A percentile compares a stretch with the other conserved stretches of the same genome.
phyloP scores from a whole-genome alignment of 2,329 filamentous ascomycete genomes.

The Aspergillus nomiae region DNA sequence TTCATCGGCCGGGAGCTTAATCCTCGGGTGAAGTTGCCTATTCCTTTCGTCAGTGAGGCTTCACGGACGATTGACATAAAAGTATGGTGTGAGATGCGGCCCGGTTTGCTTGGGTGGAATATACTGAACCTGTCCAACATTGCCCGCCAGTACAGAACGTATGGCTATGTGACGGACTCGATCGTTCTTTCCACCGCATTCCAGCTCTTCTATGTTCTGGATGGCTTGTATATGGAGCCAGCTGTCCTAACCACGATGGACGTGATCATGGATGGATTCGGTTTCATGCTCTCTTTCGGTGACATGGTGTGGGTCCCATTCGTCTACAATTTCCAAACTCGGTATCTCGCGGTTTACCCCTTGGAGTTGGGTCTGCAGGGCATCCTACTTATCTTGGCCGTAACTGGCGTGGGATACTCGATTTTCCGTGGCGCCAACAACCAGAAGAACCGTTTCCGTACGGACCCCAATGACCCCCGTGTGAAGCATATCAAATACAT shows the following conservation, averaged over 20 bases:
- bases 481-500: conserved; percentile 83
- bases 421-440: conserved; percentile 94
- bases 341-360: conserved; percentile 82
- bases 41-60: conserved; percentile 71
- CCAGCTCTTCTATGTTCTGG: conserved; percentile 81
- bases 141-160: conserved; percentile 83
- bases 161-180: conserved; percentile 81
- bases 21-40: conserved; percentile 66
- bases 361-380: conserved; percentile 72
- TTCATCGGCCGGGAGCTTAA: conserved; percentile 96
- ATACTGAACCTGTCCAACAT: conserved; percentile 82
- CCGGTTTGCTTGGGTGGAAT: conserved; percentile 86
- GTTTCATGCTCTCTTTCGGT: conserved; percentile 91
- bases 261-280: conserved; percentile 89
- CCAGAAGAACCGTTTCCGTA: conserved; percentile 94
- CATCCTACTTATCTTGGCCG: conserved; percentile 63
- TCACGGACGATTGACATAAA: conserved; percentile 79
- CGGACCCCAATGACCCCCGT: conserved; percentile 75
- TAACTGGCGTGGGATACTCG: conserved; percentile 75
- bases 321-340: conserved; percentile 78
- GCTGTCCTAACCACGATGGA: conserved; percentile 93
- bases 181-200: conserved; percentile 77
- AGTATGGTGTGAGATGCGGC: conserved; percentile 85
- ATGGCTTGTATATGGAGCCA: conserved; percentile 83
- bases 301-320: conserved; percentile 94